These are phyloP conservation scores for Yamadazyma phyllophila DNA, from an alignment of 805 yeast species.

Conservation along the genomic window DNA sequence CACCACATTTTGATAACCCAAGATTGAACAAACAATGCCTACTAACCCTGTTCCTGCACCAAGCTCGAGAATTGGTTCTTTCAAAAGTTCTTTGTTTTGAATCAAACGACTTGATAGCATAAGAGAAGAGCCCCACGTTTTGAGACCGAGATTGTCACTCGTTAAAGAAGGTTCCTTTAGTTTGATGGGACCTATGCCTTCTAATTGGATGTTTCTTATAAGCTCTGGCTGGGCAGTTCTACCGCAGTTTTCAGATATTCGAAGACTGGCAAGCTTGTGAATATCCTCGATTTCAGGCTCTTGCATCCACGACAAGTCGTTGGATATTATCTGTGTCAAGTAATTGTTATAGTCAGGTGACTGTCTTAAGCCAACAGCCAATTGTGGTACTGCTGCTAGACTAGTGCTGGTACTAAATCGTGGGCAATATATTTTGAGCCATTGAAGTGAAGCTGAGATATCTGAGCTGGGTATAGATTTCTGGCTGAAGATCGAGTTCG, in stretches of 20 bases:
- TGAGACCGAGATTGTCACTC: constrained; percentile 81
- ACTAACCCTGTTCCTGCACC: constrained; percentile 95
- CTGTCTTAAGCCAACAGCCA: constrained; percentile 26
- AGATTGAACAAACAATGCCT: constrained; percentile 64
- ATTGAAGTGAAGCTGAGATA: constrained; percentile 31
- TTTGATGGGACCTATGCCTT: constrained; percentile 26
- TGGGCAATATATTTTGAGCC: constrained; percentile 44
- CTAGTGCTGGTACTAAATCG: constrained; percentile 22
- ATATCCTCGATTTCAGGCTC: constrained; percentile 39
- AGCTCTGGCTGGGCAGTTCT: constrained; percentile 77
- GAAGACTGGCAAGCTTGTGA: constrained; percentile 53
- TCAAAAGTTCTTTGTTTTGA: constrained; percentile 17
- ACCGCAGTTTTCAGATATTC: constrained; percentile 82
- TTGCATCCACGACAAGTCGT: constrained; percentile 48
- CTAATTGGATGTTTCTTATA: constrained; percentile 54
- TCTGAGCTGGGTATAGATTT: constrained; percentile 29
- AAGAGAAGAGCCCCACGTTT: constrained; percentile 94
- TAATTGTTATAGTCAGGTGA: constrained; percentile 42
- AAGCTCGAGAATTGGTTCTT: constrained; percentile 57
- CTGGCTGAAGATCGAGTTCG: constrained; percentile 21
- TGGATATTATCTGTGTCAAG: constrained; percentile 49
- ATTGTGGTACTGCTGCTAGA: constrained; percentile 23
- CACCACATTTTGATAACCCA: constrained; percentile 46
- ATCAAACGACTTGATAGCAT: constrained; percentile 59
- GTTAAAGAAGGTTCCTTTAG: constrained; percentile 84